phyloP scores from a whole-genome alignment of 2,329 filamentous ascomycete genomes.

The Zasmidium angulare region DNA sequence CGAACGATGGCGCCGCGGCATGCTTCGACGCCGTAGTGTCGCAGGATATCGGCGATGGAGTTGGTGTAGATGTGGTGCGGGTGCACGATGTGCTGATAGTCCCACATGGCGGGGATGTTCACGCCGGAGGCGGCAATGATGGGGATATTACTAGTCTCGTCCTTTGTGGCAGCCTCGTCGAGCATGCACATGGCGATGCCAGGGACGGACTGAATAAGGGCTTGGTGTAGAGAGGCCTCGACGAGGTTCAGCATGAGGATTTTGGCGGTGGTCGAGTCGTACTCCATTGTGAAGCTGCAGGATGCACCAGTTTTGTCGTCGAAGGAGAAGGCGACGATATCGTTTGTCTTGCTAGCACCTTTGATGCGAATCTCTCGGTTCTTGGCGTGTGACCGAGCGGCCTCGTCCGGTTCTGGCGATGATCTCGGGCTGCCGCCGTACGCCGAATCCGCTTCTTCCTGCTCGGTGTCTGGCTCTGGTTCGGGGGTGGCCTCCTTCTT shows the following conservation, averaged over 20 bases:
- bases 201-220: conserved; percentile 83
- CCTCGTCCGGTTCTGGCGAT: conserved; percentile 35
- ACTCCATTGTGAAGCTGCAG: conserved; percentile 81
- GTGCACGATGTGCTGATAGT: conserved; percentile 81
- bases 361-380: conserved; percentile 65
- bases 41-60: conserved; percentile 82
- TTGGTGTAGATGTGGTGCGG: conserved; percentile 87
- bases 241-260: conserved; percentile 90
- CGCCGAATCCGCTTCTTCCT: conserved; percentile 55
- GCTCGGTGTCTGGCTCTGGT: conserved; percentile 55
- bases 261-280: conserved; percentile 78
- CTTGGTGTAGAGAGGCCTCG: conserved; percentile 73
- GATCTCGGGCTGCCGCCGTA: conserved; percentile 48
- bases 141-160: conserved; percentile 37
- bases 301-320: conserved; percentile 71
- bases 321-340: conserved; percentile 76
- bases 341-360: conserved; percentile 54
- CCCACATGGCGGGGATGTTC: conserved; percentile 88
- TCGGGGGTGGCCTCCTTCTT: conserved; percentile 32
- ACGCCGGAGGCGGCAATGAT: conserved; percentile 76
- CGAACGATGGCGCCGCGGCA: conserved; percentile 82
- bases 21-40: conserved; percentile 89
- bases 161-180: conserved; percentile 60
- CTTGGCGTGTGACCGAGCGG: conserved; percentile 40
- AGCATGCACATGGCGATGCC: conserved; percentile 72